Evolutionary conservation across 495 filamentous ascomycete species (phyloP), one percentile per base, ranked within the genome.

Genomic region (Penicillium coprophilum): DNA sequence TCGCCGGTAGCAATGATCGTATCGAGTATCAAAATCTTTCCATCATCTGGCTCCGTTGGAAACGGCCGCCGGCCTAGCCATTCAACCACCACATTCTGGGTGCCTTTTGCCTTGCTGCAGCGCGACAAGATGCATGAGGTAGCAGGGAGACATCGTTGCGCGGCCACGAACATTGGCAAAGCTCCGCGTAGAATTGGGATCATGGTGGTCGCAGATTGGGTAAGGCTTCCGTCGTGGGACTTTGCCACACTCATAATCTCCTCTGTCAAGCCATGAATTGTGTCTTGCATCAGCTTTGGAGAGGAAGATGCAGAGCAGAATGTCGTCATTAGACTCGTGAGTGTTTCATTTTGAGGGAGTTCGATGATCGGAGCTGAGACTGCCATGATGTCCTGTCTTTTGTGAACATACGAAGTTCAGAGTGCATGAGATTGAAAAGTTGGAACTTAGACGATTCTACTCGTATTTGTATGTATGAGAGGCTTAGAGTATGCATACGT

Each of bases 281-380:
- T 50, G 54, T 49, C 46, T 49, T 49, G 46, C 46, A 49, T 49
- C 10, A 31, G 12, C 31, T 49, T 49, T 9, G 46, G 46, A 3
- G 46, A 15, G 28, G 46, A 32, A 6, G 46, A 49, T 4, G 30
- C 4, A 15, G 46, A 30, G 17, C 46, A 49, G 46, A 49, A 49
- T 9, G 46, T 49, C 12, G 30, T 36, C 46, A 49, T 49, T 31
- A 49, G 30, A 23, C 4, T 34, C 10, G 46, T 49, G 46, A 49
- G 30, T 3, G 30, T 34, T 49, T 9, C 6, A 13, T 9, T 49
- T 49, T 30, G 20, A 21, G 30, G 46, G 46, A 49, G 23, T 36
- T 49, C 46, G 30, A 49, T 49, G 28, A 49, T 49, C 10, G 46
- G 46, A 34, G 44, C 53, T 43, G 40, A 10, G 20, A 24, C 20